A percentile compares a stretch with the other conserved stretches of the same genome.
Conservation (phyloP, 1,284 basidiomycete species). For the Meripilus lineatus region DNA sequence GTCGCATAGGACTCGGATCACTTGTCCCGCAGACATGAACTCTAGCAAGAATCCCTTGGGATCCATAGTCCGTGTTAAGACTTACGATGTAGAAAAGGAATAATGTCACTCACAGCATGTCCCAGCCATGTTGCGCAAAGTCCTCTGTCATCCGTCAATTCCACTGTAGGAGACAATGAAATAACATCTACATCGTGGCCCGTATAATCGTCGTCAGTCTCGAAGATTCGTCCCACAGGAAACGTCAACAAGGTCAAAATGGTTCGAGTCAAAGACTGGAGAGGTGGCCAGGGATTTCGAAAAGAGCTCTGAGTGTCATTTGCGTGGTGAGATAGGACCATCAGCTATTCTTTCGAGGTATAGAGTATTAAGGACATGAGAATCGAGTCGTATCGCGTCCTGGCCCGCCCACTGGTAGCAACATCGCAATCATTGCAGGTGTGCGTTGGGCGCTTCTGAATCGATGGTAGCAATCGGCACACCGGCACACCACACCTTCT, state of each 20-base stretch:
- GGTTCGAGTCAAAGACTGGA: constrained; percentile 13
- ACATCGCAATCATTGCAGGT: no score
- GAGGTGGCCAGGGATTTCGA: constrained; percentile 21
- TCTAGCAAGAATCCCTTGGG: constrained; percentile 27
- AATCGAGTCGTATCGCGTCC: no score
- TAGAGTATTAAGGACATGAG: no score
- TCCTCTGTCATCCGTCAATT: constrained; percentile 17
- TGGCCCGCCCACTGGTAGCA: no score
- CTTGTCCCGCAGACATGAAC: constrained; percentile 12
- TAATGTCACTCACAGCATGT: constrained; percentile 24
- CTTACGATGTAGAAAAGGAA: background rate
- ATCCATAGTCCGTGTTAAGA: background rate
- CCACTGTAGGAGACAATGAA: no score
- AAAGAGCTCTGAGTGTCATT: constrained; percentile 14
- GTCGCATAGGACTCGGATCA: constrained; percentile 29
- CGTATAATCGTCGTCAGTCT: no score
- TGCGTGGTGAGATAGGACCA: constrained; percentile 18
- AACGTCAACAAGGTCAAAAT: background rate
- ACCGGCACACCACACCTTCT: no score
- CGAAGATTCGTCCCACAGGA: constrained; percentile 7
- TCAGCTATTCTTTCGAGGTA: no score
- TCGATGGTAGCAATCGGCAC: no score
- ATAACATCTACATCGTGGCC: no score
- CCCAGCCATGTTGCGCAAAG: constrained; percentile 28
- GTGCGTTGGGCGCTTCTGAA: no score